Evolutionary conservation across 352 stramenopile species (phyloP), one percentile per base, ranked within the genome.

Genomic region (Phytopythium vexans): DNA sequence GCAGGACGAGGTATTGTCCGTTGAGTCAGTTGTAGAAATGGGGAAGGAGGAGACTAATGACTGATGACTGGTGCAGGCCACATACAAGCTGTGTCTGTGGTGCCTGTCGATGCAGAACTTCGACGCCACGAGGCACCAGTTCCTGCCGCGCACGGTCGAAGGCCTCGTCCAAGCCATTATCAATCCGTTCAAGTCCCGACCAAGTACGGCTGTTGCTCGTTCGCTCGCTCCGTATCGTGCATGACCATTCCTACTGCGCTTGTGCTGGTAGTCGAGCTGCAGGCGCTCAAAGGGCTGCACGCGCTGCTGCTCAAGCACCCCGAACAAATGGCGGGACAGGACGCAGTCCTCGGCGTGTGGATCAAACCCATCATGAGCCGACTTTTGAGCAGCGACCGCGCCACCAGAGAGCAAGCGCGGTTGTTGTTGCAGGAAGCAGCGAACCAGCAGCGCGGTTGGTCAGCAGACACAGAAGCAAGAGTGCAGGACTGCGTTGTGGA

Each of bases 51-150:
- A 27, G 21, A 27, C 21, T 27, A 27, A 27, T 27, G 21, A 27
- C 21, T 27, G 21, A 27, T 31, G 9, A 27, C 31, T 8, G 6
- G 11, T 14, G 27, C 48, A 78, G 63, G 50, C 48, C 34, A 86
- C 75, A 15, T 91, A 89, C 64, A 88, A 88, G 60, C 40, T 86
- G 32, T 78, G 80, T 67, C 49, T 91, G 6, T 89, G 74, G 73
- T 82, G 75, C 41, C 64, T 91, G 4, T 71, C 64, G 3, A 75
- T 75, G 68, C 77, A 89, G 53, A 85, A 86, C 46, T 64, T 88
- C 21, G 60, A 78, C 41, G 48, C 56, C 7, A 55, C 67, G 38
- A 69, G 68, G n/a, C 75, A 77, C 48, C 68, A 67, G 4, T 72
- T 77, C 8, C 53, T 90, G 8, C 61, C 67, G 11, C 69, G 70